Conservation (phyloP, 768 basidiomycete species). For the Hericium erinaceus region DNA sequence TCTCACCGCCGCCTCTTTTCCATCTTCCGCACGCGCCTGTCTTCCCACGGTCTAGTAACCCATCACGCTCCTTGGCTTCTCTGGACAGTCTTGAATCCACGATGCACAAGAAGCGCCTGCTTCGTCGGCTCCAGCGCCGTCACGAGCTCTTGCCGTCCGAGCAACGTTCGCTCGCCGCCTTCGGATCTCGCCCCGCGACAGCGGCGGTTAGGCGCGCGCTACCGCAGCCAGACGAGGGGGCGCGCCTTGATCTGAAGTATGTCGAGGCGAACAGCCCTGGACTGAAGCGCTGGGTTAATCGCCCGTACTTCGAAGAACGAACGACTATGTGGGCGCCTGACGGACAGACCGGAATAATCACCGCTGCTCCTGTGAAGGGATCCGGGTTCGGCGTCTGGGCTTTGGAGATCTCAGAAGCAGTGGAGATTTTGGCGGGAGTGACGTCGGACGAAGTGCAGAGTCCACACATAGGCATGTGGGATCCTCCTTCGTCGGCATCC, state of each 20-base stretch:
- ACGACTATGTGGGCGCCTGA: conserved; percentile 6
- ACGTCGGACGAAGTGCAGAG: conserved; percentile 10
- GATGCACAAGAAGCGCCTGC: conserved; percentile 41
- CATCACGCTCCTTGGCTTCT: conserved; percentile 26
- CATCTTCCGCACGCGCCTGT: conserved; percentile 22
- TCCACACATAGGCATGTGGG: conserved; percentile 28
- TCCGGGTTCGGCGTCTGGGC: conserved; percentile 15
- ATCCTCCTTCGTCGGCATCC: conserved; percentile 43
- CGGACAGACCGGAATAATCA: conserved; percentile 5
- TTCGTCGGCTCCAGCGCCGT: conserved; percentile 31
- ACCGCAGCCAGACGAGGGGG: conserved; percentile 20
- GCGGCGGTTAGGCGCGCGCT: conserved; percentile 17
- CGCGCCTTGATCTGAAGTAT: conserved; percentile 20
- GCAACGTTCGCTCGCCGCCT: conserved; percentile 31
- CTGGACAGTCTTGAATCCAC: conserved; percentile 31
- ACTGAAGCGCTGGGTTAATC: conserved; percentile 8
- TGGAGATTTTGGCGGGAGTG: conserved; percentile 10
- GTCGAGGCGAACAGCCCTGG: conserved; percentile 19
- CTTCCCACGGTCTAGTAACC: conserved; percentile 47
- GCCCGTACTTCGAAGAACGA: conserved; percentile 13
- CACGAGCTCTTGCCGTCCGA: conserved; percentile 28
- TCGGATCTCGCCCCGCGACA: conserved; percentile 26
- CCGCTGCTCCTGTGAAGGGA: conserved; percentile 8
- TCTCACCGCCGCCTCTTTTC: conserved; percentile 38
- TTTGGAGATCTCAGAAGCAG: conserved; percentile 10